Base-by-base conservation (phyloP, 495 filamentous ascomycete species). In the Aspergillus taichungensis region DNA sequence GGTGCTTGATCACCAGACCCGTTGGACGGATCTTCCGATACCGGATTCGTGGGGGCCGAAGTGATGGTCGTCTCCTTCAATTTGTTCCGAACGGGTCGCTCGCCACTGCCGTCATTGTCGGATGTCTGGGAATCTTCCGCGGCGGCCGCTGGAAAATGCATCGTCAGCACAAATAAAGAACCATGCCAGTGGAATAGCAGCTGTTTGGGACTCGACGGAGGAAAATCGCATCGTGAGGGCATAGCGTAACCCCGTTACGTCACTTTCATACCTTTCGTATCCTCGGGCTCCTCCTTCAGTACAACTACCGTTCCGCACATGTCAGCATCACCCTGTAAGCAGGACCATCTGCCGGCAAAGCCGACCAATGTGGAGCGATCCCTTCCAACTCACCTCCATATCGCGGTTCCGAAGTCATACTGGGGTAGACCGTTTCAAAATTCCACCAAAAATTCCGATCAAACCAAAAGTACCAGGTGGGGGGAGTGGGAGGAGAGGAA, bases 21-120 rank as follows among this genome's bases (percentile, higher is more conserved):
- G 31, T 43, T 50, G 10, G 48, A 46, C 27, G 52, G 47, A 18
- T 37, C 39, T 45, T 45, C 55, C 18, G 43, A 12, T 18, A 38
- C 37, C 3, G 50, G 34, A 10, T 56, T 40, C 29, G 50, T 47
- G 3, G 64, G 49, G 11, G 61, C 56, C 14, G 66, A 63, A 8
- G 67, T 72, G 47, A 84, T 76, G 6, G 73, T 71, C 5, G 80
- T 79, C 53, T 82, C 71, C 59, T 79, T 77, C 36, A 84, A 57
- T 53, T 83, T 75, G 50, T 79, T 73, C 40, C 80, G 69, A 35
- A 80, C 76, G 8, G 75, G 76, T 45, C 72, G 69, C 53, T 80
- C 77, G 50, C 75, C 66, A 34, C 64, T 24, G 18, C 18, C 55
- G 28, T 75, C 72, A 42, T 71, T 72, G 52, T 77, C 74, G 40